Base-by-base conservation (phyloP, 78 protist species). In the Blattamonas nauphoetae region DNA sequence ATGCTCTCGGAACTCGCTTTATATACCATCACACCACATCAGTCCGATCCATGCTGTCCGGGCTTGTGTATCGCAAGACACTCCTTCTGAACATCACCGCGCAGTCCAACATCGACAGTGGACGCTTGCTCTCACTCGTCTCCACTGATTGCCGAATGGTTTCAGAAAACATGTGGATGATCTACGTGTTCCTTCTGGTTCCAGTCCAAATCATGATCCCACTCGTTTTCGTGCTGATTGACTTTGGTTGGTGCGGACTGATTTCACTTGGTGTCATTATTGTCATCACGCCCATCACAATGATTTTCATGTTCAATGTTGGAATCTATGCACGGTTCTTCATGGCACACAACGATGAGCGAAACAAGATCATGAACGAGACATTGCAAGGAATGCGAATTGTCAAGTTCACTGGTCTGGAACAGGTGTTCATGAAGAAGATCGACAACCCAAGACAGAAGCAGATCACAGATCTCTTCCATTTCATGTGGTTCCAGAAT, bases 401-500 rank as follows among this genome's bases (percentile, higher is more conserved):
- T 4, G 83, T 79, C 42, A 79, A 79, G 83, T 79, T 79, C 83
- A 79, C 83, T 4, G 83, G 83, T 6, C 41, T 79, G 32, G 83
- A 79, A 11, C 43, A 79, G 33, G 21, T 21, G 43, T 79, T 79
- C 41, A 21, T 21, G 42, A 21, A 11, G 6, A 6, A 21, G 41
- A 79, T 79, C 6, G 43, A 21, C 32, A 21, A 38, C 41, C 6
- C 83, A 79, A 6, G 83, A 6, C 4, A 5, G 32, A 6, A 21
- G 83, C 83, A 79, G 41, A 11, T 5, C 6, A 79, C 6, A 6
- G 43, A 79, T 79, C 45, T 79, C 32, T 21, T 6, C 42, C 42
- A 32, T 6, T 33, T 21, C 41, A 32, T 6, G 4, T 79, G 5
- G 6, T 6, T 6, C 42, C 83, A 21, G 83, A 5, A 21, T 5